Evolutionary conservation across 1,139 yeast genomes (phyloP).

Genomic region (Blastobotrys malaysiensis): DNA sequence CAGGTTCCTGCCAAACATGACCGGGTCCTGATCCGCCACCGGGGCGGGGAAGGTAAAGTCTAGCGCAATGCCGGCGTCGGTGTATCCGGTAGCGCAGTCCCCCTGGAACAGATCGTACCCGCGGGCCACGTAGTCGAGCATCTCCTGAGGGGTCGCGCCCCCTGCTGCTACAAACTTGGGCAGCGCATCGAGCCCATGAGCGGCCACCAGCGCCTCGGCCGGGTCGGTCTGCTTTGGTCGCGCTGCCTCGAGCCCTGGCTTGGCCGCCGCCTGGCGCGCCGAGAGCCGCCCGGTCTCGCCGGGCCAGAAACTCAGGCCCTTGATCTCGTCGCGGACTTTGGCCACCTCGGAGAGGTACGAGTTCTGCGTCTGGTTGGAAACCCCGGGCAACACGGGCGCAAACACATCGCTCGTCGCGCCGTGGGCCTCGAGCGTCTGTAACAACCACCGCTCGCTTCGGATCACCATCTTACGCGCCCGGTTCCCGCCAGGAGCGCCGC

Average conservation of each 20-base stretch:
- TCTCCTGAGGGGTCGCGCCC: slow-evolving; percentile 31
- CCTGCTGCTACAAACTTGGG: slow-evolving; percentile 25
- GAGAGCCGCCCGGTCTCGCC: slow-evolving; percentile 9
- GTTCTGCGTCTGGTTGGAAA: slow-evolving; percentile 6
- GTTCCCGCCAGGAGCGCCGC: slow-evolving; percentile 33
- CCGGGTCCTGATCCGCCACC: slow-evolving; percentile 10
- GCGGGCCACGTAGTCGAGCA: slow-evolving; percentile 28
- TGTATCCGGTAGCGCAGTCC: slow-evolving; percentile 28
- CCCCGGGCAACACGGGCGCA: slow-evolving; percentile 32
- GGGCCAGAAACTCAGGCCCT: slow-evolving; percentile 26
- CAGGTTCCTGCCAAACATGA: slow-evolving; percentile 30
- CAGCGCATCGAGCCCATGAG: slow-evolving; percentile 13
- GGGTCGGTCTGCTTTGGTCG: slow-evolving; percentile 5
- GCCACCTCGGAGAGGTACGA: slow-evolving; percentile 8
- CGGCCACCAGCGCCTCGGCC: slow-evolving; percentile 3
- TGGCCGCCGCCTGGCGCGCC: neutral
- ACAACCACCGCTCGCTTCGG: slow-evolving; percentile 34
- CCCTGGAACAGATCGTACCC: slow-evolving; percentile 36
- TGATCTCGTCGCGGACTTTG: slow-evolving; percentile 9
- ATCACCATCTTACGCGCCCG: slow-evolving; percentile 34
- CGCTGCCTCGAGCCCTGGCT: neutral
- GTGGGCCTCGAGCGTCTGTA: slow-evolving; percentile 15
- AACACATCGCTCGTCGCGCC: slow-evolving; percentile 19
- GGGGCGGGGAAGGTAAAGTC: slow-evolving; percentile 28
- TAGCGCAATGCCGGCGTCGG: slow-evolving; percentile 39